phyloP scores from a whole-genome alignment of 208 protist genomes.

The Acanthamoeba culbertsoni region DNA sequence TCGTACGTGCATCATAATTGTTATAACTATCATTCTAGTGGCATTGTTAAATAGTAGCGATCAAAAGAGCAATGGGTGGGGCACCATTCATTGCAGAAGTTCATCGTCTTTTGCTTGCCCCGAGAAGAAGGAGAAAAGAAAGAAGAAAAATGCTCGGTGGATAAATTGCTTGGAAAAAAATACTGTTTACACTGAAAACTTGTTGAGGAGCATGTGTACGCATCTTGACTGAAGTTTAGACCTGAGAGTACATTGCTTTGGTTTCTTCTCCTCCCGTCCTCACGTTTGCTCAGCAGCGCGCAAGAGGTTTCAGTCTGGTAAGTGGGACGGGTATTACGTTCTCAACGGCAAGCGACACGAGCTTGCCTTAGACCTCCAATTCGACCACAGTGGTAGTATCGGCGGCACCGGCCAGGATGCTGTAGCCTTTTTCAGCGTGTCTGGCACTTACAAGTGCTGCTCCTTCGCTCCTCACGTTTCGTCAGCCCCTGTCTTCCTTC shows the following conservation, averaged over 20 bases:
- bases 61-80: neutral
- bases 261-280: neutral
- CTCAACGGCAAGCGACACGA: neutral
- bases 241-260: neutral
- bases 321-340: constrained; percentile 7
- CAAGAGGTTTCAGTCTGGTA: neutral
- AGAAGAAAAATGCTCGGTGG: neutral
- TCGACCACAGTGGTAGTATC: neutral
- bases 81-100: constrained; percentile 58
- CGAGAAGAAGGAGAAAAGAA: neutral
- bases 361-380: neutral
- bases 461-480: neutral
- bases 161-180: neutral
- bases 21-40: too few species aligned
- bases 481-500: too few species aligned
- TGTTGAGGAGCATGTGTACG: neutral
- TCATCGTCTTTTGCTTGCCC: neutral
- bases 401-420: neutral
- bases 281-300: neutral
- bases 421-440: neutral
- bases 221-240: neutral
- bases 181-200: neutral
- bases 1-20: too few species aligned
- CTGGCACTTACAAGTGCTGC: constrained; percentile 1
- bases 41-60: neutral